phyloP scores from a whole-genome alignment of 768 basidiomycete genomes.

The Hortiboletus campestris region DNA sequence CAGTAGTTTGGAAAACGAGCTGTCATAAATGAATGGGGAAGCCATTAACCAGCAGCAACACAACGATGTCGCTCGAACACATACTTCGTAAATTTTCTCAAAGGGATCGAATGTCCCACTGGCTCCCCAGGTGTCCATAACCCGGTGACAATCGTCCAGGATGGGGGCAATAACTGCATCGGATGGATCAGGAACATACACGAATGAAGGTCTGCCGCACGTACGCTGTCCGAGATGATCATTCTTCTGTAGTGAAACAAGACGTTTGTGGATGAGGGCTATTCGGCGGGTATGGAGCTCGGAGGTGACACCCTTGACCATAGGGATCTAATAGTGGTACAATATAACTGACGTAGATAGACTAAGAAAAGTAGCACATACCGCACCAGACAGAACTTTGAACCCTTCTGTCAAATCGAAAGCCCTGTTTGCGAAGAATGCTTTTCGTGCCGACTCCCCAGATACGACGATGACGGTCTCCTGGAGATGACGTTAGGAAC shows the following conservation, averaged over 20 bases:
- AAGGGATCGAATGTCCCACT: constrained; percentile 72
- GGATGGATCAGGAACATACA: constrained; percentile 9
- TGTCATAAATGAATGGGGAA: constrained; percentile 19
- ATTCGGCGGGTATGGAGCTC: constrained; percentile 62
- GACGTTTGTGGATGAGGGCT: constrained; percentile 68
- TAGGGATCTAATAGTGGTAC: constrained; percentile 54
- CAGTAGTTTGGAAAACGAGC: constrained; percentile 73
- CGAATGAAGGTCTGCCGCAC: constrained; percentile 23
- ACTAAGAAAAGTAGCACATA: constrained; percentile 36
- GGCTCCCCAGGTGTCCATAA: constrained; percentile 64
- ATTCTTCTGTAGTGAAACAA: constrained; percentile 60
- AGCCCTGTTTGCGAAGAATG: constrained; percentile 67
- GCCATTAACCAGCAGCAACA: not conserved
- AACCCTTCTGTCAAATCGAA: constrained; percentile 80
- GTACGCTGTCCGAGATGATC: constrained; percentile 58
- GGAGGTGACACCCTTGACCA: constrained; percentile 73
- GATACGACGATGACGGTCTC: constrained; percentile 75
- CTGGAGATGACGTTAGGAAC: constrained; percentile 37
- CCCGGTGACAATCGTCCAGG: constrained; percentile 58
- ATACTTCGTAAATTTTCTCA: constrained; percentile 63
- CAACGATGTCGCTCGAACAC: constrained; percentile 13
- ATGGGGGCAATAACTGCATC: constrained; percentile 61
- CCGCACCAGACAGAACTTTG: constrained; percentile 75
- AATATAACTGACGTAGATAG: constrained; percentile 16
- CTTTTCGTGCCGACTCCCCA: constrained; percentile 64